A percentile compares a stretch with the other conserved stretches of the same genome.
Evolutionary conservation across 257 asterid genomes (phyloP).

Genomic region (Fraxinus pennsylvanica): DNA sequence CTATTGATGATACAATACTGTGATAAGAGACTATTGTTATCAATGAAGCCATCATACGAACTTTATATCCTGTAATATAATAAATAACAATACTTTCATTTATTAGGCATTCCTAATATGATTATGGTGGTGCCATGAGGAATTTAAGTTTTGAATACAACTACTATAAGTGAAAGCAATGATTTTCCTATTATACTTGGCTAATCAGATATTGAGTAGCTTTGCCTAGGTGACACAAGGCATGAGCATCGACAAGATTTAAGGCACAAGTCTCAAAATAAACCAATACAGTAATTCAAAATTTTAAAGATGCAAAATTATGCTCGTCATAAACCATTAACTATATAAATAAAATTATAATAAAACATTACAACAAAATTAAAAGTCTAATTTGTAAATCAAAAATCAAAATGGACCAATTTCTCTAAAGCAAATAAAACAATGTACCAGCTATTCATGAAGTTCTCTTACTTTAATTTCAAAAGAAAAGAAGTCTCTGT

Average conservation of each 20-base stretch:
- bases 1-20: background rate
- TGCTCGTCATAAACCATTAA: background rate
- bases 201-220: background rate
- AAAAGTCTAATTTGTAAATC: background rate
- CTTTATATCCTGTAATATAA: background rate
- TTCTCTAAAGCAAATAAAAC: background rate
- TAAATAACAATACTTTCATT: background rate
- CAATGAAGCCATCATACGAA: background rate
- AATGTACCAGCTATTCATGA: background rate
- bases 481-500: background rate
- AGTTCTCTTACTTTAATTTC: background rate
- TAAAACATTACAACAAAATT: background rate
- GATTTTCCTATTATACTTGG: background rate
- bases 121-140: background rate
- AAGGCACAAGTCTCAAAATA: background rate
- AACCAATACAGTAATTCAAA: background rate
- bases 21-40: background rate
- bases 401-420: background rate
- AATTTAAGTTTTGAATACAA: background rate
- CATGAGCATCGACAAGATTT: background rate
- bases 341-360: background rate
- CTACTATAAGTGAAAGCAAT: background rate
- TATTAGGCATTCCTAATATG: background rate
- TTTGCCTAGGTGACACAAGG: background rate
- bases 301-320: background rate